phyloP scores from a whole-genome alignment of 306 rosid species.

The Potentilla sterilis region DNA sequence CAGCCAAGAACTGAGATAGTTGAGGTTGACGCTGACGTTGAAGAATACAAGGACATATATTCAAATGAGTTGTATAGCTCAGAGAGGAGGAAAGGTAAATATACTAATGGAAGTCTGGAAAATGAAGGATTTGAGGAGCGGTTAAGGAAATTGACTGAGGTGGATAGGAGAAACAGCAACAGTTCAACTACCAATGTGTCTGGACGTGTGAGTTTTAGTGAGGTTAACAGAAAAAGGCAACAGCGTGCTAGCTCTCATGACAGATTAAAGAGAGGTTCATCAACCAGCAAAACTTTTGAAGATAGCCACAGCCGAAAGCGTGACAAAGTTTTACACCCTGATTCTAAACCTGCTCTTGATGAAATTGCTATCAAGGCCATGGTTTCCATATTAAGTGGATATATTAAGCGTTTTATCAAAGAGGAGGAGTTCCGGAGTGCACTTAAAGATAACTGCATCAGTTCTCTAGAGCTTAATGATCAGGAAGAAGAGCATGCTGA shows the following conservation, averaged over 20 bases:
- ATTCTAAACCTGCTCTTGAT: slow-evolving; percentile 38
- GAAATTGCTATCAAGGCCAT: slow-evolving; percentile 54
- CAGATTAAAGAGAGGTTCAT: slow-evolving; percentile 22
- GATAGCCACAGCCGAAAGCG: slow-evolving; percentile 16
- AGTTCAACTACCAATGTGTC: slow-evolving; percentile 25
- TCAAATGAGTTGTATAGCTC: slow-evolving; percentile 28
- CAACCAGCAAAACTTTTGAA: slow-evolving; percentile 28
- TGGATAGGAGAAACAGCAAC: slow-evolving; percentile 20
- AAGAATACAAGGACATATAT: slow-evolving; percentile 32
- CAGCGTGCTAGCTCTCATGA: slow-evolving; percentile 8
- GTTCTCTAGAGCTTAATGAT: slow-evolving; percentile 46
- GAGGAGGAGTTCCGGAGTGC: slow-evolving; percentile 55
- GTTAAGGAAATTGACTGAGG: slow-evolving; percentile 11
- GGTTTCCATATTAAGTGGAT: slow-evolving; percentile 68
- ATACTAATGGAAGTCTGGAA: slow-evolving; percentile 16
- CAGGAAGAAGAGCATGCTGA: slow-evolving; percentile 36
- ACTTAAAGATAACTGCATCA: slow-evolving; percentile 48
- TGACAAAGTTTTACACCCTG: slow-evolving; percentile 11
- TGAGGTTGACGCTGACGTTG: slow-evolving; percentile 36
- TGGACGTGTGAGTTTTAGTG: slow-evolving; percentile 30
- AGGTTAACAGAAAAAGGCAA: slow-evolving; percentile 19
- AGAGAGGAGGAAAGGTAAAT: slow-evolving; percentile 13
- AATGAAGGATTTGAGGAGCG: slow-evolving; percentile 24
- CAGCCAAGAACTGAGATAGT: slow-evolving; percentile 22
- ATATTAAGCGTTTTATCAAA: slow-evolving; percentile 50